phyloP scores from a whole-genome alignment of 768 basidiomycete genomes.

The Tricholoma saponaceum region DNA sequence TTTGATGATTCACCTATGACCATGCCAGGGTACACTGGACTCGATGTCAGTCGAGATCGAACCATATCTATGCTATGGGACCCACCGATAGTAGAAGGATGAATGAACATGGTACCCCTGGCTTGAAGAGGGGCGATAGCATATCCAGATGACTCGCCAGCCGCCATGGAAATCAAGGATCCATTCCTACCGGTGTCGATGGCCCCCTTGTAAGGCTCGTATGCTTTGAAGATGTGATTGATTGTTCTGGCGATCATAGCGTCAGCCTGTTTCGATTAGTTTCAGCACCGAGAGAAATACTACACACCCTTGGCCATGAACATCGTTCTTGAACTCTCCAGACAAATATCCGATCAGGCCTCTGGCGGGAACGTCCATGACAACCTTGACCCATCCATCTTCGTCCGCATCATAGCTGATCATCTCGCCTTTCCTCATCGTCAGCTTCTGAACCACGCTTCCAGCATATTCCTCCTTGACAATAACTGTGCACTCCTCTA shows the following conservation, averaged over 20 bases:
- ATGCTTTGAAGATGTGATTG: conserved; percentile 49
- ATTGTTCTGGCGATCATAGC: conserved; percentile 30
- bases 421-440: conserved; percentile 48
- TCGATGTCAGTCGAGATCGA: not conserved
- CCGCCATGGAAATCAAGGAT: conserved; percentile 42
- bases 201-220: conserved; percentile 37
- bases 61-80: not conserved
- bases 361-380: conserved; percentile 45
- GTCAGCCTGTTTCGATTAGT: not conserved
- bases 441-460: conserved; percentile 45
- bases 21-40: conserved; percentile 46
- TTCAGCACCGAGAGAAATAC: not conserved
- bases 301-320: conserved; percentile 43
- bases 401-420: conserved; percentile 41
- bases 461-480: conserved; percentile 46
- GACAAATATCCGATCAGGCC: conserved; percentile 51
- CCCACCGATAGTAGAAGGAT: conserved; percentile 37
- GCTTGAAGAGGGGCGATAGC: conserved; percentile 48
- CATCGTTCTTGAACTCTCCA: conserved; percentile 49
- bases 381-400: conserved; percentile 42
- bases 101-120: conserved; percentile 42
- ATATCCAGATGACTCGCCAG: conserved; percentile 43
- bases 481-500: conserved; percentile 42
- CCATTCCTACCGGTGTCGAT: conserved; percentile 47
- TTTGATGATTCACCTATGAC: conserved; percentile 48